Base-by-base conservation (phyloP, 2,329 filamentous ascomycete species). In the Colletotrichum paranaense region DNA sequence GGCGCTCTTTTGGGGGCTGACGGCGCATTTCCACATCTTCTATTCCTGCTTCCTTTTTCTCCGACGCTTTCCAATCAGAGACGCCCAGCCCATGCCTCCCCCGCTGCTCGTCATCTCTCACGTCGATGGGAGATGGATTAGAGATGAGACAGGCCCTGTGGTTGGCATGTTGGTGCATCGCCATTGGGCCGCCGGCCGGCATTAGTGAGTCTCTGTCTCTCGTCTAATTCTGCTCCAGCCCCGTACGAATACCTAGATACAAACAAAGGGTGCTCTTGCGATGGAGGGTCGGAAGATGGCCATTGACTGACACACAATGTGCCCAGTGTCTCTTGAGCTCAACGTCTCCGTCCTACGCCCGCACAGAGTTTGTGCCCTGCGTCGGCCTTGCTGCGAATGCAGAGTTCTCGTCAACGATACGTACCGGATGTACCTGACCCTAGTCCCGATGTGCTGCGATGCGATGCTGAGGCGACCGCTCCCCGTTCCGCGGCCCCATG, bases 11-110 rank as follows among this genome's bases (percentile, higher is more conserved):
- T 56, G 26, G 32, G 63, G 69, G 32, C 58, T 62, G 60, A 67
- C 46, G 71, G 67, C 71, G 16, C 49, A 73, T 73, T 73, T 73
- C 71, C 71, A 73, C 67, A 73, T 66, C 32, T 73, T 62, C 60
- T 38, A 65, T 56, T 60, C 26, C 55, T 62, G 56, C 70, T 73
- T 73, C 30, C 71, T 71, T 73, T 71, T 70, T 73, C 71, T 71
- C 67, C 67, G 55, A 66, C 60, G 38, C 28, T 38, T 71, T 22
- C 67, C 67, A 73, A 69, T 62, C 67, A 73, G 71, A 56, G 26
- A 66, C 67, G 53, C 24, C 52, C 53, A 11, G 16, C 42, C 22
- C 53, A 42, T 42, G 60, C 67, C 66, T 70, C 60, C 67, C 69
- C 70, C 70, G 70, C 67, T 65, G 66, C 32, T 65, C 60, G 60